Percentiles rank a stretch among this genome's conserved stretches.
Evolutionary conservation across 2,329 filamentous ascomycete species (phyloP).

Genomic region (Pestalotiopsis fici): DNA sequence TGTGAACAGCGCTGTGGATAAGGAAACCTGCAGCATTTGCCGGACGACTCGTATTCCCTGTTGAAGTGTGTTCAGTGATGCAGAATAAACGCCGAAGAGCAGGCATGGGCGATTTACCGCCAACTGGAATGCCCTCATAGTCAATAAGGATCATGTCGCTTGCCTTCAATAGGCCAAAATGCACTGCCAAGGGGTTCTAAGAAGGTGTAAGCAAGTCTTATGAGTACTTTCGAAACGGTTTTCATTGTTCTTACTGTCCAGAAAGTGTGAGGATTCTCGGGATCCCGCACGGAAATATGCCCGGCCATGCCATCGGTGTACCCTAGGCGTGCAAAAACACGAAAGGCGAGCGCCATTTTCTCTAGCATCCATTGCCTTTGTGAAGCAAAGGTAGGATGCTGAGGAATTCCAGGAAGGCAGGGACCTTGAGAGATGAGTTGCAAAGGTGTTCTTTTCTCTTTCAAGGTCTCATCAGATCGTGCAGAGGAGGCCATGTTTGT

Average conservation of each 20-base stretch:
- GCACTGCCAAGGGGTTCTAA: constrained; percentile 57
- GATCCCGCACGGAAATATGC: constrained; percentile 66
- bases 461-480: too few species aligned
- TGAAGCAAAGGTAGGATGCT: too few species aligned
- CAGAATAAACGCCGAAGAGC: too few species aligned
- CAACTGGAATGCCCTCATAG: constrained; percentile 43
- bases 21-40: constrained; percentile 63
- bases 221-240: too few species aligned
- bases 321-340: constrained; percentile 58
- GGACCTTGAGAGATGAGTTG: too few species aligned
- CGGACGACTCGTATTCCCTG: constrained; percentile 49
- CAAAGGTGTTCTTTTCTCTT: too few species aligned
- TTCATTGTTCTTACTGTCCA: constrained; percentile 47
- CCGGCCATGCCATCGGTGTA: constrained; percentile 65
- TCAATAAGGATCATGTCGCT: constrained; percentile 64
- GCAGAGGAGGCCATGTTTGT: too few species aligned
- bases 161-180: constrained; percentile 63
- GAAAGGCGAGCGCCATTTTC: constrained; percentile 58
- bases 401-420: too few species aligned
- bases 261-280: constrained; percentile 57
- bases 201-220: too few species aligned
- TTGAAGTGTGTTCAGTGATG: constrained; percentile 43
- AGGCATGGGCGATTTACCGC: background rate
- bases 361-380: constrained; percentile 47
- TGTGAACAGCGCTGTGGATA: constrained; percentile 58